Base-by-base conservation (phyloP, 2,329 filamentous ascomycete genomes). In the Passalora sequoiae region DNA sequence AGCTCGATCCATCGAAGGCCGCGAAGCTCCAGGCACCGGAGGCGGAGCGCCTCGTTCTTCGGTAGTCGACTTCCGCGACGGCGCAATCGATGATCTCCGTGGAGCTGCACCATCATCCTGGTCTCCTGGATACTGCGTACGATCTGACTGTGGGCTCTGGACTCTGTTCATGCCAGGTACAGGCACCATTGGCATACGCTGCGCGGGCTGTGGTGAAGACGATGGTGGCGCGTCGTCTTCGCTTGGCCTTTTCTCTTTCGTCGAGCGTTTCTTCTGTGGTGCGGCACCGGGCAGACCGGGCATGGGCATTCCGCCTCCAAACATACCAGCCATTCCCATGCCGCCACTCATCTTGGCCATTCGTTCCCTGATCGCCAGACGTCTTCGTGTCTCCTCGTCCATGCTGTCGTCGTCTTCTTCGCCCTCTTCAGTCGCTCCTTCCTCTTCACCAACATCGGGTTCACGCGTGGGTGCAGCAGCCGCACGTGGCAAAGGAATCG, bases 261-360 rank as follows among this genome's bases (percentile, higher is more conserved):
- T 53, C 21, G 72, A 54, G 56, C 72, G 75, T 27, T 73, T 70
- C 58, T 77, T 79, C 53, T 72, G 71, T 38, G 69, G 62, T 32
- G 65, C 61, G 42, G 40, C 60, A 53, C 53, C 68, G 46, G 75
- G 70, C 68, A 84, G 60, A 53, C 53, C 68, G 46, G 75, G 70
- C 68, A 84, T 76, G 12, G 81, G 77, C 63, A 88, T 78, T 47
- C 80, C 80, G 27, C 76, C 78, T 13, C 86, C 87, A 64, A 94
- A 94, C 81, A 97, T 92, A 57, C 88, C 87, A 62, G 88, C 81
- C 84, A 97, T 94, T 35, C 88, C 88, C 87, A 95, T 95, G 16
- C 91, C 91, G 43, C 91, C 91, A 55, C 91, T 94, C 84, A 98
- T 92, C 69, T 95, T 96, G 33, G 92, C 92, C 88, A 98, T 98